Percentiles rank a stretch among this genome's conserved stretches.
These are phyloP conservation scores for Simmondsia chinensis DNA, from an alignment of 148 eudicot genomes.

Conservation along the genomic window DNA sequence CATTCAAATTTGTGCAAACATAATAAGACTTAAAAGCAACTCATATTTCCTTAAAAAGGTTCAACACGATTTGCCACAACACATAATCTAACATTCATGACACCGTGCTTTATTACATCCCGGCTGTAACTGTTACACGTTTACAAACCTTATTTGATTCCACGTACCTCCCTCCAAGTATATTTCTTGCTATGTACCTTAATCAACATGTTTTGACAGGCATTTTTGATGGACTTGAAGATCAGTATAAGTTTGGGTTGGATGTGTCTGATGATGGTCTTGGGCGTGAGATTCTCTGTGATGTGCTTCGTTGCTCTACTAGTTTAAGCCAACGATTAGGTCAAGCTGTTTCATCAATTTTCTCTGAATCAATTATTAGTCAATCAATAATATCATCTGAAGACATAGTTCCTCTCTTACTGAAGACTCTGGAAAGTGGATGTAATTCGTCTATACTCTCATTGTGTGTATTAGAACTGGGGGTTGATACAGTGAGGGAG, in stretches of 20 bases:
- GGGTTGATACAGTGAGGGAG: conserved; percentile 64
- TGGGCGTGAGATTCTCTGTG: conserved; percentile 53
- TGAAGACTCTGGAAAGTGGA: conserved; percentile 71
- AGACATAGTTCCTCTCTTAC: conserved; percentile 54
- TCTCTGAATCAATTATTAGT: conserved; percentile 62
- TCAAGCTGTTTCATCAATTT: conserved; percentile 58
- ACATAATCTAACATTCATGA: too few relatives aligned
- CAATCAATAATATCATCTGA: conserved; percentile 45
- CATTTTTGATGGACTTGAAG: conserved; percentile 34
- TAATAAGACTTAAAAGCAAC: too few relatives aligned
- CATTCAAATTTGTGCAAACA: too few relatives aligned
- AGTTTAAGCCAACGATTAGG: conserved; percentile 61
- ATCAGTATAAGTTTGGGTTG: conserved; percentile 32
- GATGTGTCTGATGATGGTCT: conserved; percentile 31
- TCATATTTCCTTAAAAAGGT: too few relatives aligned
- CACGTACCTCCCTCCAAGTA: too few relatives aligned
- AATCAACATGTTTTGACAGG: conserved; percentile 28
- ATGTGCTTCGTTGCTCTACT: conserved; percentile 57
- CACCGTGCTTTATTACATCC: too few relatives aligned
- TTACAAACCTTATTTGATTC: too few relatives aligned
- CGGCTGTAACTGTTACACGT: too few relatives aligned
- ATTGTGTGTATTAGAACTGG: conserved; percentile 49
- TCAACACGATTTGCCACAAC: too few relatives aligned
- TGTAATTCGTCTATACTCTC: conserved; percentile 38
- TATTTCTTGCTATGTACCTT: too few relatives aligned